These are phyloP conservation scores for Cryptococcus sp. DNA, from an alignment of 1,284 basidiomycete species.

Conservation along the genomic window DNA sequence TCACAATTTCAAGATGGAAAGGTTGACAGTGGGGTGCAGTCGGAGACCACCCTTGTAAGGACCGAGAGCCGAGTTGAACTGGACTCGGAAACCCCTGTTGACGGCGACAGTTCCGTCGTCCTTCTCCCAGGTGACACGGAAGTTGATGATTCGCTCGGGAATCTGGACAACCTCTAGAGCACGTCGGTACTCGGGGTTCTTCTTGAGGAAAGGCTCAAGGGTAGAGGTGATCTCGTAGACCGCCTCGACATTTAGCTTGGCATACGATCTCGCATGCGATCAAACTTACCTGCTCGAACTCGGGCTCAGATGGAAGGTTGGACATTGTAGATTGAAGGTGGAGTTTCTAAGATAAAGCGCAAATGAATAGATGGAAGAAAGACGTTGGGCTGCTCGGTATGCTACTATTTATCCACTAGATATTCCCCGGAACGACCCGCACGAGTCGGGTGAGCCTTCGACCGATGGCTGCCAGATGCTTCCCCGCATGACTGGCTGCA, in stretches of 20 bases:
- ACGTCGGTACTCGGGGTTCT: constrained; percentile 67
- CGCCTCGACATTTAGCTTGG: constrained; percentile 41
- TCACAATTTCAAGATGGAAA: constrained; percentile 73
- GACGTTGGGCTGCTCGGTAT: neutral
- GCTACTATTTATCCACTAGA: neutral
- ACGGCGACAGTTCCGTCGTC: constrained; percentile 65
- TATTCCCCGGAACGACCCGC: neutral
- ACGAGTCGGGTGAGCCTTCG: too few relatives aligned
- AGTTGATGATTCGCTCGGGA: constrained; percentile 72
- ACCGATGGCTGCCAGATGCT: too few relatives aligned
- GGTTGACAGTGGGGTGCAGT: constrained; percentile 74
- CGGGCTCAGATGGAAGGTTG: constrained; percentile 53
- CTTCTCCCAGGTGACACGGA: constrained; percentile 76
- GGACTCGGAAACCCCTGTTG: constrained; percentile 72
- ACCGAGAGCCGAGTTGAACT: constrained; percentile 77
- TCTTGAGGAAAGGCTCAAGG: constrained; percentile 63
- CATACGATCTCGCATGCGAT: neutral
- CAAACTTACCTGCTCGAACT: constrained; percentile 55
- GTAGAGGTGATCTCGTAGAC: constrained; percentile 63
- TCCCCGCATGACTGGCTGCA: too few relatives aligned
- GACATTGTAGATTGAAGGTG: constrained; percentile 25
- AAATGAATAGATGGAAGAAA: constrained; percentile 6
- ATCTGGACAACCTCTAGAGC: constrained; percentile 65
- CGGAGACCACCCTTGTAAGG: constrained; percentile 81
- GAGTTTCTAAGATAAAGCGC: neutral